phyloP scores from a whole-genome alignment of 208 protist species.

The Trypanosoma vivax region DNA sequence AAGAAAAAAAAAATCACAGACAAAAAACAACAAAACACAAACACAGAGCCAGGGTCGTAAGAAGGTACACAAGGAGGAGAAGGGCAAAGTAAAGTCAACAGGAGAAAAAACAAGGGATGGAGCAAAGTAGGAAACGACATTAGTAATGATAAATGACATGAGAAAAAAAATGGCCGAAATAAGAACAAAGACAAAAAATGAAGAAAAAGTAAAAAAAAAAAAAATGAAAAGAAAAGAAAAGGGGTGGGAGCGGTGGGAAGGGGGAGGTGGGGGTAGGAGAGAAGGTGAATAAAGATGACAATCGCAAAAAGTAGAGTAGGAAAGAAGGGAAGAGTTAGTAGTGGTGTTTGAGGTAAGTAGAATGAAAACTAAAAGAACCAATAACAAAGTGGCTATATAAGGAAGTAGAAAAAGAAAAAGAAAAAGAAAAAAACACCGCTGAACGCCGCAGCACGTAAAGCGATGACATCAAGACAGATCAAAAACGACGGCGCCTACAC shows the following conservation, averaged over 20 bases:
- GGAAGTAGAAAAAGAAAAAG: no score
- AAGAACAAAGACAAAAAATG: background rate
- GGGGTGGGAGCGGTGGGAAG: background rate
- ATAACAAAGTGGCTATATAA: no score
- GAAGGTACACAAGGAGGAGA: background rate
- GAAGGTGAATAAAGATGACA: no score
- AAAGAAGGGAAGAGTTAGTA: no score
- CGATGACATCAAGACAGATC: no score
- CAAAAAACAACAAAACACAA: background rate
- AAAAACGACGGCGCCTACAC: no score
- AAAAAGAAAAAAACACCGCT: no score
- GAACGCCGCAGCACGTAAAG: no score
- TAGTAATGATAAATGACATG: no score
- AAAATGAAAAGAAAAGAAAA: conserved; percentile 2
- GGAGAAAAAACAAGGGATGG: background rate
- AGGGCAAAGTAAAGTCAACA: background rate
- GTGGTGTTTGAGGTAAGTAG: no score
- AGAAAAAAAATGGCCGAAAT: background rate
- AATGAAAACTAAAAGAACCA: no score
- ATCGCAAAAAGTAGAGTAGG: no score
- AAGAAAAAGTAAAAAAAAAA: conserved; percentile 1
- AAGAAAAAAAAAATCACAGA: background rate
- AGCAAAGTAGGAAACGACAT: background rate
- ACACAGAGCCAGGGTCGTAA: background rate
- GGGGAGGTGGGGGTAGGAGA: background rate